Base-by-base conservation (phyloP, 345 rosid species). In the Draba incana region DNA sequence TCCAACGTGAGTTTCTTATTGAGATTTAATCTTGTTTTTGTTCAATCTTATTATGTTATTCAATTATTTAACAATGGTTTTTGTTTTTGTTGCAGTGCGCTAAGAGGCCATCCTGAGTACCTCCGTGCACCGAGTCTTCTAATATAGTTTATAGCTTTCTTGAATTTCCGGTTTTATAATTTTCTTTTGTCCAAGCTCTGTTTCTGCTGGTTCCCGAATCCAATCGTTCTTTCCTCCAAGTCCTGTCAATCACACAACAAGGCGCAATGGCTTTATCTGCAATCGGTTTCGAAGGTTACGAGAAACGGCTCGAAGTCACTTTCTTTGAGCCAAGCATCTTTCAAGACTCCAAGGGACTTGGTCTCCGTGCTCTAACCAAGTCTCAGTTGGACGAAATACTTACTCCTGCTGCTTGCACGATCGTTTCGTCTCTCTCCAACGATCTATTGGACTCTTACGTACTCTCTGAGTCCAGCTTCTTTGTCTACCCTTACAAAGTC, bases 211-310 rank as follows among this genome's bases (percentile, higher is more conserved):
- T 67, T 77, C 80, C 77, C 57, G 68, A 57, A 37, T 43, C 74
- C 74, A 49, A 72, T 77, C 80, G 72, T 77, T 72, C 68, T 62
- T 65, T 77, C 79, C 80, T 65, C 76, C 71, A 51, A 61, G 2
- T 77, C 45, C 12, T 46, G 64, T 54, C 39, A 47, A 61, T 73
- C 48, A 23, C 56, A 72, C 54, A 30, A 39, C 69, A 54, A 84
- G 75, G 38, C 76, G 77, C 68, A 37, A 84, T 93, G 96, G 89
- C 85, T 58, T 47, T 80, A 59, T 91, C 97, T 43, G 90, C 96
- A 69, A 94, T 94, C 55, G 99, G 99, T 58, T 94, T 92, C 39
- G 99, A 94, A 81, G 99, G 99, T 63, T 94, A 77, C 48, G 99
- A 94, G 76, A 94, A 94, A 80, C 83, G 99, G 82, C 89, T 94